These are phyloP conservation scores for Gigaspora rosea DNA, from an alignment of 192 early-diverging fungal genomes.

Conservation along the genomic window DNA sequence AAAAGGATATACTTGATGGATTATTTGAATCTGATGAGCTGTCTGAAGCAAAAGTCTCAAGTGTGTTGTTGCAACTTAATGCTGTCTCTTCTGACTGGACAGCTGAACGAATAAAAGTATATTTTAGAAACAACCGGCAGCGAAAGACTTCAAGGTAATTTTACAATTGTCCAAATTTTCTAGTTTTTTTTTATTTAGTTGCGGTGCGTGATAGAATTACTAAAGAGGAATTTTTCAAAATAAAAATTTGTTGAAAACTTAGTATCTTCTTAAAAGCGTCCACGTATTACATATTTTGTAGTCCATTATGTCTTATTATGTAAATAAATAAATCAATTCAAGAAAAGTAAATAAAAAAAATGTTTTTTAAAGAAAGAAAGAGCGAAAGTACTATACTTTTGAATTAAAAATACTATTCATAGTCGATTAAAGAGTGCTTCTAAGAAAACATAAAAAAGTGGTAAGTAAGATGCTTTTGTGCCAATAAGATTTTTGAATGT, in stretches of 20 bases:
- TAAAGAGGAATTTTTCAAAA: too few species aligned
- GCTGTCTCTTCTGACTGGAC: conserved; percentile 1
- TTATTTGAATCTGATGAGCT: background rate
- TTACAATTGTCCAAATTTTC: too few species aligned
- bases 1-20: background rate
- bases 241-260: too few species aligned
- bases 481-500: background rate
- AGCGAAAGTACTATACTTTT: background rate
- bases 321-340: background rate
- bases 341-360: background rate
- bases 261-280: too few species aligned
- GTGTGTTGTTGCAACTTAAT: background rate
- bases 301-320: background rate
- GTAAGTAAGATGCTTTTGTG: background rate
- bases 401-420: background rate
- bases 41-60: background rate
- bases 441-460: background rate
- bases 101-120: background rate
- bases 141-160: background rate
- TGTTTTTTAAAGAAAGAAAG: background rate
- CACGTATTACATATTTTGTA: too few species aligned
- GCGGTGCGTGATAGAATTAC: too few species aligned
- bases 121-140: background rate
- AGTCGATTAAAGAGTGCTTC: background rate
- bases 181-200: too few species aligned